phyloP scores from a whole-genome alignment of 2,329 filamentous ascomycete genomes.

The Trichoderma atroviride region DNA sequence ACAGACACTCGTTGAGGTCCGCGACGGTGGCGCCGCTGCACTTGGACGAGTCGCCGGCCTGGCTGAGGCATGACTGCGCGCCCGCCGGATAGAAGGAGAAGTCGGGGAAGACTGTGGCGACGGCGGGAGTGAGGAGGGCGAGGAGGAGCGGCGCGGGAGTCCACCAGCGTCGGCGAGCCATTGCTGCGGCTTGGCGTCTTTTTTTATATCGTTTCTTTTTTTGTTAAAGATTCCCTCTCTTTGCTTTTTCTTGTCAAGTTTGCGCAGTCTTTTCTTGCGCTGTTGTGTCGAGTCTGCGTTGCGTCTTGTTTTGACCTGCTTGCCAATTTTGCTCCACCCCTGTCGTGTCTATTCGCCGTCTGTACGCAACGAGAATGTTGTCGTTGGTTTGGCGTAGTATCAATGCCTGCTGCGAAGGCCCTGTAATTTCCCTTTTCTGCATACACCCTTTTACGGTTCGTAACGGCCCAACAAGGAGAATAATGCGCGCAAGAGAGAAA shows the following conservation, averaged over 20 bases:
- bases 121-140: conserved; percentile 30
- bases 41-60: conserved; percentile 43
- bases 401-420: background rate
- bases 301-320: background rate
- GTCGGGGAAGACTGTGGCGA: conserved; percentile 35
- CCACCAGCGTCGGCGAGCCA: conserved; percentile 34
- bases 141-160: conserved; percentile 38
- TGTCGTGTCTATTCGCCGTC: background rate
- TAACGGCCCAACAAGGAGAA: background rate
- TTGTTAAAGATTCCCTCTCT: background rate
- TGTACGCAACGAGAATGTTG: background rate
- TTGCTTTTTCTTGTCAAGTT: background rate
- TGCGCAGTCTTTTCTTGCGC: background rate
- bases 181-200: conserved; percentile 22
- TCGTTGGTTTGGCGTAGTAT: conserved; percentile 3
- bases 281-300: background rate
- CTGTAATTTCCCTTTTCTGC: background rate
- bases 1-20: conserved; percentile 54
- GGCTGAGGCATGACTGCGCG: conserved; percentile 46
- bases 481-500: background rate
- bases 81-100: conserved; percentile 41
- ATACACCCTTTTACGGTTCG: background rate
- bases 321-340: background rate
- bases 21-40: conserved; percentile 46
- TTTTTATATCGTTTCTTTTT: background rate